Percentiles rank a stretch among this genome's conserved stretches.
phyloP scores from a whole-genome alignment of 1,284 basidiomycete genomes.

The Cutaneotrichosporon arboriforme region DNA sequence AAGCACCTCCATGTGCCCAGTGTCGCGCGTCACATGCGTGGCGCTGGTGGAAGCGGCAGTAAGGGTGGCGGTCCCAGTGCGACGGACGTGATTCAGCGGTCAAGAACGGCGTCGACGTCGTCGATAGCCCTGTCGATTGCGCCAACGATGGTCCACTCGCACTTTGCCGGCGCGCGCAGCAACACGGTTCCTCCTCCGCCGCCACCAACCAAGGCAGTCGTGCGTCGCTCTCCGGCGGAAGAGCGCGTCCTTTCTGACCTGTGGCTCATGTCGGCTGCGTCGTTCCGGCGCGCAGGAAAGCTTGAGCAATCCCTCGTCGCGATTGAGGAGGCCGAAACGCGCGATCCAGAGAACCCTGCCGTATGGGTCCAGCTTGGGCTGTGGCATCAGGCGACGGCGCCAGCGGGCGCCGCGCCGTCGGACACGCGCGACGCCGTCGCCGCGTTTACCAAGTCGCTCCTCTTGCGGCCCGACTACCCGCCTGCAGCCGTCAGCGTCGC shows the following conservation, averaged over 20 bases:
- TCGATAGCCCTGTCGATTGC: constrained; percentile 36
- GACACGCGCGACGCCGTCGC: constrained; percentile 52
- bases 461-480: constrained; percentile 69
- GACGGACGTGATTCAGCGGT: constrained; percentile 3
- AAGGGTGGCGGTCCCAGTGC: neutral
- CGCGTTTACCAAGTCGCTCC: constrained; percentile 74
- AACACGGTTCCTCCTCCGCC: constrained; percentile 16
- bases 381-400: constrained; percentile 57
- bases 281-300: constrained; percentile 82
- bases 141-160: constrained; percentile 79
- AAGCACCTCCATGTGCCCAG: constrained; percentile 44
- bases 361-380: constrained; percentile 93
- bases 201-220: constrained; percentile 19
- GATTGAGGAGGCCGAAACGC: constrained; percentile 90
- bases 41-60: no score
- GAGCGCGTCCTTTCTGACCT: constrained; percentile 72
- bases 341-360: constrained; percentile 75
- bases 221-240: constrained; percentile 56
- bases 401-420: constrained; percentile 14
- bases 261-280: constrained; percentile 91
- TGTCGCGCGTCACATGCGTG: neutral
- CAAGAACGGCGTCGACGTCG: constrained; percentile 24
- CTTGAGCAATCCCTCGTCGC: constrained; percentile 82
- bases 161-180: constrained; percentile 47
- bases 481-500: constrained; percentile 70